These are phyloP conservation scores for Fragilaria crotonensis DNA, from an alignment of 108 stramenopile species.

Conservation along the genomic window DNA sequence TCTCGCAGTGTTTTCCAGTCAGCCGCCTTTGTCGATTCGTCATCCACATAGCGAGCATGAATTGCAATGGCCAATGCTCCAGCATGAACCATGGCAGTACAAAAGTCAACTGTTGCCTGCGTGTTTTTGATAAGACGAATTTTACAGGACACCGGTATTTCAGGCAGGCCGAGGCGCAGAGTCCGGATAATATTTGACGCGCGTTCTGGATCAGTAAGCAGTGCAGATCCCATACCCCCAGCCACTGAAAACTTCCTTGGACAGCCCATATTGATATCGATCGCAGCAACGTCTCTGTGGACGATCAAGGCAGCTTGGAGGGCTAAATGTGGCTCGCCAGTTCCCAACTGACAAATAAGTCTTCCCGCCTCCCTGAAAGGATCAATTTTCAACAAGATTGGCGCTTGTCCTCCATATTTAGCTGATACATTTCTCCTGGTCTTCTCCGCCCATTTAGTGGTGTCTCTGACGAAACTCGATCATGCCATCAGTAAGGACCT, in stretches of 20 bases:
- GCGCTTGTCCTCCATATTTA: conserved; percentile 35
- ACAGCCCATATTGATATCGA: conserved; percentile 99
- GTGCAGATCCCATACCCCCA: conserved; percentile 93
- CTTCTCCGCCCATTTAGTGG: conserved; percentile 38
- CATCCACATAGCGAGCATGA: conserved; percentile 70
- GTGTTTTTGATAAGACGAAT: conserved; percentile 81
- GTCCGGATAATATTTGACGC: conserved; percentile 64
- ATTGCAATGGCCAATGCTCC: conserved; percentile 94
- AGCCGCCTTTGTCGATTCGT: conserved; percentile 54
- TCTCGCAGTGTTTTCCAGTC: conserved; percentile 73
- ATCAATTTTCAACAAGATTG: conserved; percentile 64
- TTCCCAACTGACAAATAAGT: conserved; percentile 92
- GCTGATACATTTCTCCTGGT: conserved; percentile 34
- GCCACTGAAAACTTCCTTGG: conserved; percentile 91
- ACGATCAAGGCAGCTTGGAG: conserved; percentile 74
- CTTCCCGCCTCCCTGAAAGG: conserved; percentile 56
- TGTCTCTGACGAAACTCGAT: conserved; percentile 81
- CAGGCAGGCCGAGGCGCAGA: conserved; percentile 37
- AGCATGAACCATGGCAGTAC: conserved; percentile 69
- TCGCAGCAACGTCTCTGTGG: conserved; percentile 71
- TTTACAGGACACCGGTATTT: conserved; percentile 85
- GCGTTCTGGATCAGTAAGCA: conserved; percentile 66
- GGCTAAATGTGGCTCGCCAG: conserved; percentile 78
- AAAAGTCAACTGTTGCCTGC: conserved; percentile 61
- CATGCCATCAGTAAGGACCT: conserved; percentile 59